Conservation (phyloP, 73 alveolate species). For the Paramecium pentaurelia region DNA sequence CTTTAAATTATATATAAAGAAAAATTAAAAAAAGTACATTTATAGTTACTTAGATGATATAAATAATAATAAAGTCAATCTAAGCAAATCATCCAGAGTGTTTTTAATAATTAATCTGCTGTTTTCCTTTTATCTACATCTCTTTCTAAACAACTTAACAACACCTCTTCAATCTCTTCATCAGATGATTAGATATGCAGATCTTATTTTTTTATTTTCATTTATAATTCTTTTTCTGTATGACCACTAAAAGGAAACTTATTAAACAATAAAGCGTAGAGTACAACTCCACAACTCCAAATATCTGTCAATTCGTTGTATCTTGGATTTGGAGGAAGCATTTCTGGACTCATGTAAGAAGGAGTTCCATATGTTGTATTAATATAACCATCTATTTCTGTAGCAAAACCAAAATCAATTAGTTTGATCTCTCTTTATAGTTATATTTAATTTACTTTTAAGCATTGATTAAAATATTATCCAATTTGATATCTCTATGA, state of each 20-base stretch:
- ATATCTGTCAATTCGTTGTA: conserved; percentile 24
- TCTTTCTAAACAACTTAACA: background rate
- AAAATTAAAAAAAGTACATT: background rate
- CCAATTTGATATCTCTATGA: conserved; percentile 40
- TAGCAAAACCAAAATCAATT: conserved; percentile 47
- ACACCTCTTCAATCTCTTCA: background rate
- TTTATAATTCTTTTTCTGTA: conserved; percentile 29
- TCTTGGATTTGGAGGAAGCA: background rate
- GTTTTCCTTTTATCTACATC: background rate
- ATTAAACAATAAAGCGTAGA: background rate
- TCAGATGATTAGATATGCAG: background rate
- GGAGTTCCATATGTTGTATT: conserved; percentile 36
- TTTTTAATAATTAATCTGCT: background rate
- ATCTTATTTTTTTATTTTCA: conserved; percentile 15
- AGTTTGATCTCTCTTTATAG: conserved; percentile 43
- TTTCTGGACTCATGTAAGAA: conserved; percentile 39
- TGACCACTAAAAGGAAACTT: conserved; percentile 43
- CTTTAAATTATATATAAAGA: background rate
- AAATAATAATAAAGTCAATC: background rate
- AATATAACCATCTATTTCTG: background rate
- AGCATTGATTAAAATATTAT: background rate
- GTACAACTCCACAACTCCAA: conserved; percentile 46
- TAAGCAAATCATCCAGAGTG: background rate
- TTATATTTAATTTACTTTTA: background rate
- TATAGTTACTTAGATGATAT: background rate